Evolutionary conservation across 2,329 filamentous ascomycete genomes (phyloP).

Genomic region (Westerdykella sp.): DNA sequence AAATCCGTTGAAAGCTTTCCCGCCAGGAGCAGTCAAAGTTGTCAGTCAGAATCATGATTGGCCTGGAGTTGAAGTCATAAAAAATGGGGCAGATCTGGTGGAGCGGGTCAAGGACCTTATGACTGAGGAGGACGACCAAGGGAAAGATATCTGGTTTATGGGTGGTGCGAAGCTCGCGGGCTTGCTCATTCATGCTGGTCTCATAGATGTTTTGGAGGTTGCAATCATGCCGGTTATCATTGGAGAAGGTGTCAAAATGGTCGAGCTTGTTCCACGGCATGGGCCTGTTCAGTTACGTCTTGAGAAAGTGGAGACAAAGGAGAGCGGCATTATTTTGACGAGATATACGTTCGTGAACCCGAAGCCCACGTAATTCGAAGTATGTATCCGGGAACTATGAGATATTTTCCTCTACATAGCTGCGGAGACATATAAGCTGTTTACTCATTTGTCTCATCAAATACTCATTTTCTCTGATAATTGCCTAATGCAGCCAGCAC

Average conservation of each 20-base stretch:
- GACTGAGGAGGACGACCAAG: background rate
- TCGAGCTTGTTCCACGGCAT: background rate
- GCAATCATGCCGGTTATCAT: conserved; percentile 4
- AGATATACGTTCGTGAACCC: background rate
- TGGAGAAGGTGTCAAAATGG: conserved; percentile 3
- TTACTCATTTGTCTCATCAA: too few relatives aligned
- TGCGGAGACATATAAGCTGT: too few relatives aligned
- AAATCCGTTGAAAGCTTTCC: background rate
- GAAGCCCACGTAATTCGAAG: too few relatives aligned
- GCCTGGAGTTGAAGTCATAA: background rate
- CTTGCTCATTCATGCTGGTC: background rate
- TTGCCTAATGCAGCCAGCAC: background rate
- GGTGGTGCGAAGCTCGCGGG: conserved; percentile 1
- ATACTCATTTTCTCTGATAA: too few relatives aligned
- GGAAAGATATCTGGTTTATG: conserved; percentile 3
- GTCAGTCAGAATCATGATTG: background rate
- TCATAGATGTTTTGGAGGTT: conserved; percentile 3
- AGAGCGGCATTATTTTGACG: conserved; percentile 2
- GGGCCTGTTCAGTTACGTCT: background rate
- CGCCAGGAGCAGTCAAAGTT: background rate
- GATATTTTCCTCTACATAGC: too few relatives aligned
- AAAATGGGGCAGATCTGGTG: background rate
- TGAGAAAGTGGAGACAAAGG: background rate
- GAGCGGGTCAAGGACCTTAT: conserved; percentile 1
- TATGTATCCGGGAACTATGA: too few relatives aligned